Percentiles rank a stretch among this genome's conserved stretches.
phyloP scores from a whole-genome alignment of 2,329 filamentous ascomycete species.

The Claviceps pazoutovae region DNA sequence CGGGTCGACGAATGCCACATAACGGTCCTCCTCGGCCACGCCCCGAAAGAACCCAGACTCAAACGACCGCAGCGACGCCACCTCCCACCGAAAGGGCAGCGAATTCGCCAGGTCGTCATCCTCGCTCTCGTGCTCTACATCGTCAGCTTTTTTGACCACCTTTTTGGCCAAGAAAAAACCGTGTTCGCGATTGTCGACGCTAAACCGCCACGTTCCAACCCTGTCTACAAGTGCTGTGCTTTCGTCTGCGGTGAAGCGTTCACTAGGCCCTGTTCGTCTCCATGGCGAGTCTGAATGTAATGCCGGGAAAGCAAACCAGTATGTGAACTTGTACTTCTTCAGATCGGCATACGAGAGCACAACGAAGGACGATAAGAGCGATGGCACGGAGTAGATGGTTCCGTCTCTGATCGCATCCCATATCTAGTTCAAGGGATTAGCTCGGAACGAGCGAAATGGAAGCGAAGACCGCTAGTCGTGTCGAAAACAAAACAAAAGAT shows the following conservation, averaged over 20 bases:
- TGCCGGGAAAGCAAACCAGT: slow-evolving; percentile 94
- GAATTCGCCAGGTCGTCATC: slow-evolving; percentile 30
- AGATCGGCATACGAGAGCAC: slow-evolving; percentile 88
- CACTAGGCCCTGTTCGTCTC: slow-evolving; percentile 45
- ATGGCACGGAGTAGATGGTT: slow-evolving; percentile 89
- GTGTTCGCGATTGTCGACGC: slow-evolving; percentile 68
- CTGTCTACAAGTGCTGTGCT: slow-evolving; percentile 67
- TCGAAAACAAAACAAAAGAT: neutral
- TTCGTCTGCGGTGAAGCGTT: slow-evolving; percentile 50
- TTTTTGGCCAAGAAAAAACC: slow-evolving; percentile 95
- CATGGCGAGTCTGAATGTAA: slow-evolving; percentile 79
- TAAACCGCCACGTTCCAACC: slow-evolving; percentile 78
- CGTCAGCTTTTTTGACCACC: slow-evolving; percentile 57
- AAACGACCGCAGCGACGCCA: slow-evolving; percentile 62
- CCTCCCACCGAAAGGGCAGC: slow-evolving; percentile 59
- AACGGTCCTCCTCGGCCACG: slow-evolving; percentile 58
- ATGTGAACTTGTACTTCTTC: slow-evolving; percentile 96
- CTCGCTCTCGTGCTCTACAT: slow-evolving; percentile 28
- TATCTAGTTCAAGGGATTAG: slow-evolving; percentile 39
- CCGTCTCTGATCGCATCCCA: slow-evolving; percentile 97
- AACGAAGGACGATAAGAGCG: slow-evolving; percentile 75
- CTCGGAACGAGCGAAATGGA: neutral
- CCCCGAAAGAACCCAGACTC: slow-evolving; percentile 79
- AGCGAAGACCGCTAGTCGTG: neutral
- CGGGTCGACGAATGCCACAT: slow-evolving; percentile 78